Evolutionary conservation across 768 basidiomycete genomes (phyloP), one percentile per base, ranked within the genome.

Genomic region (Mycena haematopus): DNA sequence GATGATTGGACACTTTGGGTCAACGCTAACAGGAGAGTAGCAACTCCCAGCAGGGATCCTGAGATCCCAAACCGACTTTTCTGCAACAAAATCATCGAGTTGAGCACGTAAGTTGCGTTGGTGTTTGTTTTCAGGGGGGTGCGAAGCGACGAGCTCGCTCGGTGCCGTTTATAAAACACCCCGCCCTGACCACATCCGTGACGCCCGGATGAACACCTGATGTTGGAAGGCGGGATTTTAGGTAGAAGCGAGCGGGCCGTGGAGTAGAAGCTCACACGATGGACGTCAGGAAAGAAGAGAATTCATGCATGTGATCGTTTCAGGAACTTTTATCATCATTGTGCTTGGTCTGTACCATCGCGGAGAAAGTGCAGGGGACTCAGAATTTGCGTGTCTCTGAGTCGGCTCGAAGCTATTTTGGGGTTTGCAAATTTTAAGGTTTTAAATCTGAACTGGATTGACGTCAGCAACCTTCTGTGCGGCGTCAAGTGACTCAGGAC

Each of bases 171-270:
- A 62, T 50, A 55, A 42, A 27, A 19, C 8, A 46, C 44, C 52
- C 9, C 33, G 19, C 33, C 33, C 21, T 50, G 24, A 51, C 38
- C 47, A 29, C 61, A 56, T 51, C 11, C 47, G 42, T 62, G 49
- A 56, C 56, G 51, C 40, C 17, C 3, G 9, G 29, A 45, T 17
- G 56, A 35, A n/a, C 61, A 63, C 17, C 49, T 63, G 61, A 63
- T 53, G 10, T 5, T 22, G 25, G 33, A 46, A 52, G 51, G 50
- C 55, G 54, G 22, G 52, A 50, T 33, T 56, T 35, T 33, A 33
- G 50, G 46, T 36, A 35, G 33, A 36, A 44, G 46, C 36, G 24
- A 31, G n/a, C 61, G 59, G 55, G 49, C 61, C 61, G 61, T 31
- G 36, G 31, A 10, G 46, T 4, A 29, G 24, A 53, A 31, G 21